A percentile compares a stretch with the other conserved stretches of the same genome.
Evolutionary conservation across 306 rosid genomes (phyloP).

Genomic region (Prunus campanulata): DNA sequence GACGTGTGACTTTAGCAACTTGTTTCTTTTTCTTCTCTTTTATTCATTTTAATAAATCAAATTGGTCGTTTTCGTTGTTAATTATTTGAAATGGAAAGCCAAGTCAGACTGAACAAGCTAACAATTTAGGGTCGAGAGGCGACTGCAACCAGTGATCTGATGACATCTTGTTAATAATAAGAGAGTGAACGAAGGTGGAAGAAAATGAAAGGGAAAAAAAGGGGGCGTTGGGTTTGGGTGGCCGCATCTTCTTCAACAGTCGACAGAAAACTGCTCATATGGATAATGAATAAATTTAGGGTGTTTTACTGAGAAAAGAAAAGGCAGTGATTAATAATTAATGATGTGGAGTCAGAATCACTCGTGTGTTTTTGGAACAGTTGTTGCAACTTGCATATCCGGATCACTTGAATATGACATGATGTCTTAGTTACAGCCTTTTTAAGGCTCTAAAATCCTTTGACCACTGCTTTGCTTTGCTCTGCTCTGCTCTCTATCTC

Average conservation of each 20-base stretch:
- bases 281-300: background rate
- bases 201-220: too few relatives aligned
- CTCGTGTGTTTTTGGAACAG: constrained; percentile 32
- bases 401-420: constrained; percentile 24
- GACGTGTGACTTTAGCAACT: background rate
- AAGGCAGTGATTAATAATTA: background rate
- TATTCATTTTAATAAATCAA: background rate
- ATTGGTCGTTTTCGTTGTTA: too few relatives aligned
- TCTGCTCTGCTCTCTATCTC: background rate
- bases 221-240: too few relatives aligned
- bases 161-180: background rate
- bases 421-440: background rate
- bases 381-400: background rate
- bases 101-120: constrained; percentile 46
- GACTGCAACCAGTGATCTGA: background rate
- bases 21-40: background rate
- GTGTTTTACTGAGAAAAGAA: background rate
- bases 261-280: background rate
- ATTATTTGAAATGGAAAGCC: constrained; percentile 26
- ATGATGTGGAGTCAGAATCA: constrained; percentile 30
- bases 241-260: background rate
- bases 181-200: background rate
- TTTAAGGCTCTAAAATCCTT: background rate
- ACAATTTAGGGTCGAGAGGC: constrained; percentile 12
- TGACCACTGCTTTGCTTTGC: constrained; percentile 9